Conservation (phyloP, 108 stramenopile species). For the Cyclotella distinguenda region DNA sequence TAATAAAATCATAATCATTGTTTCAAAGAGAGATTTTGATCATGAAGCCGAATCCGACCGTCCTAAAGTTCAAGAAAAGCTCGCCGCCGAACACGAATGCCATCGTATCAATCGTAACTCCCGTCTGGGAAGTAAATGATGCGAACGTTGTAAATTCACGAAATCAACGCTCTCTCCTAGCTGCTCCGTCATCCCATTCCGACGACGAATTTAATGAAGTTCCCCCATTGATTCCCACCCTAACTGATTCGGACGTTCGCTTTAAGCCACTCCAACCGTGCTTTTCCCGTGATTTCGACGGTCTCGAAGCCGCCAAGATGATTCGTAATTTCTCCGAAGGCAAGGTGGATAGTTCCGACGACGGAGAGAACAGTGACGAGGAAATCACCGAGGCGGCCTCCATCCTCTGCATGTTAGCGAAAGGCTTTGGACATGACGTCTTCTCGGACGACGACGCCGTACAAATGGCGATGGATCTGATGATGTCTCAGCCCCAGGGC, state of each 20-base stretch:
- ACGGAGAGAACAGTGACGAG: background rate
- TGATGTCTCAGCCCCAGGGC: background rate
- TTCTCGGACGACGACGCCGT: background rate
- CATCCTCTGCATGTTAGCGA: slow-evolving; percentile 8
- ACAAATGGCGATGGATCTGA: background rate
- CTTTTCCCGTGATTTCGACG: background rate
- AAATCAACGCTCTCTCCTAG: slow-evolving; percentile 10
- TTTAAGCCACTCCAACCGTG: background rate
- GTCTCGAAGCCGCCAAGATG: background rate
- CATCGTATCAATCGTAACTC: slow-evolving; percentile 25
- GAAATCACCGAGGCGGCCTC: slow-evolving; percentile 8
- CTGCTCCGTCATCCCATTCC: background rate
- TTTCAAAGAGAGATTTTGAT: no score
- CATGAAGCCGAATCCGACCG: no score
- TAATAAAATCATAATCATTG: no score
- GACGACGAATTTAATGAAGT: background rate
- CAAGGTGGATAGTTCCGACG: background rate
- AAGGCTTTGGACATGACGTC: background rate
- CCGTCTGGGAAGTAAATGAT: slow-evolving; percentile 19
- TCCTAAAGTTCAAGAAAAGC: no score
- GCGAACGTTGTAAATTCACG: slow-evolving; percentile 10
- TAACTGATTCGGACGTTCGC: background rate
- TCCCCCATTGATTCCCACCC: background rate
- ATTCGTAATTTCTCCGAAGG: slow-evolving; percentile 6
- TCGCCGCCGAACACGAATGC: no score